Evolutionary conservation across 257 asterid genomes (phyloP).

Genomic region (Rubia yunnanensis): DNA sequence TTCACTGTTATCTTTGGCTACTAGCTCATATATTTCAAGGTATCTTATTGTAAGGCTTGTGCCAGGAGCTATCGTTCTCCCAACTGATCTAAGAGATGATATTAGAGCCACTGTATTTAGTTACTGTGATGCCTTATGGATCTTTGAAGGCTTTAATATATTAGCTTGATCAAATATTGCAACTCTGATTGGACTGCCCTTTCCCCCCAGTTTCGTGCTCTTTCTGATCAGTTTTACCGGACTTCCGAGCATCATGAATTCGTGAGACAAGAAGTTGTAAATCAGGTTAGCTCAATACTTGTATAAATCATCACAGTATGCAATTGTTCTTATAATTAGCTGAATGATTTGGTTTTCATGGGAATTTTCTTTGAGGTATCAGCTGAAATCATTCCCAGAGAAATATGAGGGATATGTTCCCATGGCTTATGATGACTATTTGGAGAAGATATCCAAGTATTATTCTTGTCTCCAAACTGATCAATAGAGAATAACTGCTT

Average conservation of each 20-base stretch:
- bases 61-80: neutral
- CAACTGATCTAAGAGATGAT: neutral
- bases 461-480: conserved; percentile 15
- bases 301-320: neutral
- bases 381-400: conserved; percentile 76
- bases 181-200: neutral
- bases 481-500: neutral
- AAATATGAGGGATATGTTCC: conserved; percentile 88
- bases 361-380: conserved; percentile 25
- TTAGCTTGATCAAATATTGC: neutral
- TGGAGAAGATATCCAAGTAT: conserved; percentile 84
- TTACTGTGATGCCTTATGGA: neutral
- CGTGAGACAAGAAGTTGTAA: conserved; percentile 81
- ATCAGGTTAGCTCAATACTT: conserved; percentile 44
- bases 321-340: neutral
- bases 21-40: neutral
- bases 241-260: conserved; percentile 88
- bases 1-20: neutral
- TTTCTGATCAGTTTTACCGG: conserved; percentile 91
- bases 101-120: neutral
- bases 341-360: conserved; percentile 18
- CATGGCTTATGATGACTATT: conserved; percentile 72
- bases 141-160: neutral
- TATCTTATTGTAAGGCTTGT: neutral
- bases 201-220: conserved; percentile 69